Base-by-base conservation (phyloP, 106 monocot genomes). In the Iris macrosiphon region DNA sequence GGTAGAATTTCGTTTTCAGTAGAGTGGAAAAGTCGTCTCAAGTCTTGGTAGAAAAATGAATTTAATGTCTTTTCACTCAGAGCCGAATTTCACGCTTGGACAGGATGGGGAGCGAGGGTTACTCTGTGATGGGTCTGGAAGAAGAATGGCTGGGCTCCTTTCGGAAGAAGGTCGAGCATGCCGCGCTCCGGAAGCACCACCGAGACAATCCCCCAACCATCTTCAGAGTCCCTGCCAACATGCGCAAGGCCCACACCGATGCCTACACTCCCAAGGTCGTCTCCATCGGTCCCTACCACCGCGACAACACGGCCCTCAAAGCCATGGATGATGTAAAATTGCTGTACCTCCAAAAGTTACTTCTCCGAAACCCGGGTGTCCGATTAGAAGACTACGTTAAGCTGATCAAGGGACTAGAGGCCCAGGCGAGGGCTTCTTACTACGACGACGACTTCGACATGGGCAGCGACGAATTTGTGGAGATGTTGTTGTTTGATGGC, bases 261-360 rank as follows among this genome's bases (percentile, higher is more conserved):
- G 69, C 60, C 21, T 70, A 61, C 41, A 29, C 28, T 2, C 69
- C 69, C 22, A 41, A 32, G 52, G 7, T 61, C 29, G 5, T 70
- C 29, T 32, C 69, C 31, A 37, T 69, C 38, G 68, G 68, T 16
- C 68, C 68, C 17, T 39, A 33, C 38, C 68, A 69, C 30, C 29
- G 7, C 6, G 25, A 22, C 25, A 39, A 59, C 0, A 0, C 1
- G 1, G 6, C 15, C 19, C 12, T 65, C 17, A n/a, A 29, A n/a
- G 21, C 1, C 26, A 54, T 40, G 53, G n/a, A 65, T 18, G 25
- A 65, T 5, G 2, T 54, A 12, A 65, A 65, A 22, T 16, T 50
- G 0, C 4, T 3, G 8, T 67, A 67, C 57, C 50, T 69, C 9
- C 23, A 19, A 5, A 42, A 18, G n/a, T 30, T 60, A 6, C 43